These are phyloP conservation scores for Ascochyta clinopodiicola DNA, from an alignment of 2,329 filamentous ascomycete species.

Conservation along the genomic window DNA sequence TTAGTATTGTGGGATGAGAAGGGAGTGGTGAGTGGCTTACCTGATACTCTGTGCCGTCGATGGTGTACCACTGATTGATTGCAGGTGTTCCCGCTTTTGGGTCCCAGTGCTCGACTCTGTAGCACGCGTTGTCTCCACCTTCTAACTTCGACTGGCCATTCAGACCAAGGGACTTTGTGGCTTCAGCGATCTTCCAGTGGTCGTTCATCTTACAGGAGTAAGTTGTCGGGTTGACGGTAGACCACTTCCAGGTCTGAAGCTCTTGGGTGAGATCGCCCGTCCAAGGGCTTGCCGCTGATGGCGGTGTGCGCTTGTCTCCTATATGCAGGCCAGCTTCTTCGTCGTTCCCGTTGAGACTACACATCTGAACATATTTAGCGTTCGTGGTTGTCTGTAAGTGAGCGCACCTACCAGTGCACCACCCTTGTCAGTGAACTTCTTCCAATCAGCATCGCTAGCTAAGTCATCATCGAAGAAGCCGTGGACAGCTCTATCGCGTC, in stretches of 20 bases:
- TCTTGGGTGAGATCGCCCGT: slow-evolving; percentile 13
- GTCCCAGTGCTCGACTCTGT: slow-evolving; percentile 26
- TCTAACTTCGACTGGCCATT: slow-evolving; percentile 13
- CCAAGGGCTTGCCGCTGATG: slow-evolving; percentile 26
- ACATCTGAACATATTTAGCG: neutral
- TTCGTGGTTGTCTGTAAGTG: no score
- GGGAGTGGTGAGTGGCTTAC: neutral
- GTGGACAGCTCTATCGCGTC: neutral
- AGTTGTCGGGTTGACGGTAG: slow-evolving; percentile 1
- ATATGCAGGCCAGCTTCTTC: slow-evolving; percentile 20
- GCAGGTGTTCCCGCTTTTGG: slow-evolving; percentile 8
- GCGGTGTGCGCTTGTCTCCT: slow-evolving; percentile 19
- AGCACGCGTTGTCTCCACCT: slow-evolving; percentile 24
- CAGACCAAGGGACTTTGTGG: slow-evolving; percentile 15
- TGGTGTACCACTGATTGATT: slow-evolving; percentile 26
- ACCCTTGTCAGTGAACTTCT: slow-evolving; percentile 18
- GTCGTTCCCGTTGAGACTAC: slow-evolving; percentile 18
- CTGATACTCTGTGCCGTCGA: slow-evolving; percentile 16
- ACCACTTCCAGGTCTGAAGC: slow-evolving; percentile 24
- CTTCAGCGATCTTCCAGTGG: slow-evolving; percentile 18
- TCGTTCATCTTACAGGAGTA: slow-evolving; percentile 20
- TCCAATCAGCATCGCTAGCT: slow-evolving; percentile 18
- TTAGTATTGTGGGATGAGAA: neutral
- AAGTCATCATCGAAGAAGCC: slow-evolving; percentile 23
- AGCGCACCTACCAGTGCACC: slow-evolving; percentile 8